Evolutionary conservation across 2,329 filamentous ascomycete species (phyloP), one percentile per base, ranked within the genome.

Genomic region (Teratosphaeria viscida): DNA sequence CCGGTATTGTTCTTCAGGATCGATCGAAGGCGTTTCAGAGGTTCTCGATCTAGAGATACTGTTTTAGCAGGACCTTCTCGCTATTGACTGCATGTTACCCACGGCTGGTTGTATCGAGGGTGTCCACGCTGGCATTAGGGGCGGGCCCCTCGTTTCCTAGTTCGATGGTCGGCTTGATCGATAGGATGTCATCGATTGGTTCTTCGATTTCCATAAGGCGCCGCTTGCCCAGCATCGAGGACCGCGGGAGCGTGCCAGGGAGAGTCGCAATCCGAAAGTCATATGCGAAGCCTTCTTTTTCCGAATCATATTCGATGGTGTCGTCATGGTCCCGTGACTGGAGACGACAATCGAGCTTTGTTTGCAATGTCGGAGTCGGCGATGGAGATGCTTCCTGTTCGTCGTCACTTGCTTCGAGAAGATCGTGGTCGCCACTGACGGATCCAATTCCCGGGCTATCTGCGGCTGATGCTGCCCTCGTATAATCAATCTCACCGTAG

Each of bases 161-260:
- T 2, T 49, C 16, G n/a, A 4, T n/a, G 5, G 43, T 49, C 43
- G 43, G 19, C 19, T 23, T 49, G 43, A 23, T 23, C 23, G 43
- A 49, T 10, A 23, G 5, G 11, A 58, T 54, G 23, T 68, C 63
- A 16, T 61, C 34, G 39, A 69, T 67, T 19, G 58, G 58, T 54
- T 70, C 68, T 35, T 64, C 53, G 32, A 68, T 64, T 58, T 68
- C 68, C 10, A 67, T 67, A 29, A 68, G 52, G 27, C 54, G 54
- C 11, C 57, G 61, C 10, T 57, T 54, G 8, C 39, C 14, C 59
- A 54, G 1, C 43, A 19, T 19, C 8, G 43, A 49, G 60, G 57
- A 26, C 27, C 55, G 55, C 14, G 32, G 58, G 60, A 55, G 32
- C 57, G 10, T 29, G 19, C 29, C 34, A n/a, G 52, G 52, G 23